Percentiles rank a stretch among this genome's conserved stretches.
phyloP scores from a whole-genome alignment of 139 green algal species.

The Micractinium conductrix region DNA sequence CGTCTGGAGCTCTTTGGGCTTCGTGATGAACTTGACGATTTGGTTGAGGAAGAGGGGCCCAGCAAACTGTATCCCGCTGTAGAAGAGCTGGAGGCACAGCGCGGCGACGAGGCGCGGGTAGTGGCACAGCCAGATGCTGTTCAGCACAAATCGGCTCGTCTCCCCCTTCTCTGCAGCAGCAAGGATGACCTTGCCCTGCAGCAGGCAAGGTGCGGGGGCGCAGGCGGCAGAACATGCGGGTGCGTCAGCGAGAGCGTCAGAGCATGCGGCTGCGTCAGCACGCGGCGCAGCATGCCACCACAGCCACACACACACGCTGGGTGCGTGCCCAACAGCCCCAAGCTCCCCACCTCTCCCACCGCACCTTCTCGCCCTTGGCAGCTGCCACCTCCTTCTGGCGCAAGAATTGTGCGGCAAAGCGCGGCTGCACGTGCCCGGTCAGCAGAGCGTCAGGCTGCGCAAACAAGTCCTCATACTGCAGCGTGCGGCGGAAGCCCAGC shows the following conservation, averaged over 20 bases:
- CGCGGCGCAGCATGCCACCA: background rate
- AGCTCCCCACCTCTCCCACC: too few relatives aligned
- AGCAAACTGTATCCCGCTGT: slow-evolving; percentile 51
- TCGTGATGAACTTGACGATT: slow-evolving; percentile 50
- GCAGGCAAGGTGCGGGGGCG: background rate
- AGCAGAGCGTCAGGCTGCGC: slow-evolving; percentile 33
- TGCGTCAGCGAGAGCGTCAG: background rate
- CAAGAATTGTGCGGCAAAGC: slow-evolving; percentile 17
- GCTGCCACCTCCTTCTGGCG: background rate
- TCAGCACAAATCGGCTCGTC: slow-evolving; percentile 23
- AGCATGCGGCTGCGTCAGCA: background rate
- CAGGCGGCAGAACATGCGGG: background rate
- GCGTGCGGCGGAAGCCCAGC: slow-evolving; percentile 36
- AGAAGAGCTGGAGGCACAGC: slow-evolving; percentile 47
- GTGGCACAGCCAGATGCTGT: slow-evolving; percentile 34
- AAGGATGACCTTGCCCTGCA: slow-evolving; percentile 19
- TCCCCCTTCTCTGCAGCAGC: slow-evolving; percentile 27
- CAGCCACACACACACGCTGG: background rate
- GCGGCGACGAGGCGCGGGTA: slow-evolving; percentile 26
- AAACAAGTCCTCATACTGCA: slow-evolving; percentile 48
- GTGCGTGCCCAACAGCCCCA: background rate
- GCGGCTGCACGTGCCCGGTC: slow-evolving; percentile 21
- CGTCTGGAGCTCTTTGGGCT: slow-evolving; percentile 3
- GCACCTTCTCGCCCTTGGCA: slow-evolving; percentile 13
- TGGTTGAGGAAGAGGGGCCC: slow-evolving; percentile 56